Percentiles rank a stretch among this genome's conserved stretches.
Evolutionary conservation across 352 stramenopile species (phyloP).

Genomic region (Globisporangium solare): DNA sequence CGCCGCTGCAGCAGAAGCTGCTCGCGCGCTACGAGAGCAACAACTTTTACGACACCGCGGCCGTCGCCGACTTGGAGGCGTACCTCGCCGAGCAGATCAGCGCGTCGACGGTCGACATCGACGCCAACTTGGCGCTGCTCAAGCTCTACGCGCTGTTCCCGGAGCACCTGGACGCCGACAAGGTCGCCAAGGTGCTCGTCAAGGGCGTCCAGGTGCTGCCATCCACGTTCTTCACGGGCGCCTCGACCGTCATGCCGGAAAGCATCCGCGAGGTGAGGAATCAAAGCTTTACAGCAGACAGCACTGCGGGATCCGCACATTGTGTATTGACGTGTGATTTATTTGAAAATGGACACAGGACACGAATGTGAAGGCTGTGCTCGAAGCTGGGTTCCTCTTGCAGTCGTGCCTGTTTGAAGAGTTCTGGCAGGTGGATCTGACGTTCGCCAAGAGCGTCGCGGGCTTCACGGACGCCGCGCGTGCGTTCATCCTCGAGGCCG

Average conservation of each 20-base stretch:
- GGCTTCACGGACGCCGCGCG: constrained; percentile 74
- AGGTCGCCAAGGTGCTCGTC: constrained; percentile 61
- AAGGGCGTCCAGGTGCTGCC: constrained; percentile 67
- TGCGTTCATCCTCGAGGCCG: constrained; percentile 65
- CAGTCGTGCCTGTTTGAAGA: constrained; percentile 81
- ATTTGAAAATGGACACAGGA: constrained; percentile 28
- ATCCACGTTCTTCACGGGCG: constrained; percentile 75
- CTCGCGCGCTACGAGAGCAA: constrained; percentile 37
- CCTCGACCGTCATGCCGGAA: constrained; percentile 64
- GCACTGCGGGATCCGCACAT: no score
- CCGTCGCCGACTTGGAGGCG: constrained; percentile 48
- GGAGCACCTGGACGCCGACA: constrained; percentile 38
- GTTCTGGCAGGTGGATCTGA: constrained; percentile 70
- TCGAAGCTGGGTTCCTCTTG: constrained; percentile 60
- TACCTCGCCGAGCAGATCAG: constrained; percentile 77
- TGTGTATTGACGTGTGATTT: constrained; percentile 1
- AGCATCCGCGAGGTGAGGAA: constrained; percentile 50
- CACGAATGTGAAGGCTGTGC: constrained; percentile 44
- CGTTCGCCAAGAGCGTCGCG: constrained; percentile 52
- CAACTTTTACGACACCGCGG: constrained; percentile 41
- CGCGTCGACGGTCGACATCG: constrained; percentile 53
- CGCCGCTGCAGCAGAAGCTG: constrained; percentile 54
- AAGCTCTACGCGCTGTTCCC: constrained; percentile 84
- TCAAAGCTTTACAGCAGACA: no score
- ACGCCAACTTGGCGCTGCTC: constrained; percentile 76